Base-by-base conservation (phyloP, 441 rosid species). In the Jatropha podagrica region DNA sequence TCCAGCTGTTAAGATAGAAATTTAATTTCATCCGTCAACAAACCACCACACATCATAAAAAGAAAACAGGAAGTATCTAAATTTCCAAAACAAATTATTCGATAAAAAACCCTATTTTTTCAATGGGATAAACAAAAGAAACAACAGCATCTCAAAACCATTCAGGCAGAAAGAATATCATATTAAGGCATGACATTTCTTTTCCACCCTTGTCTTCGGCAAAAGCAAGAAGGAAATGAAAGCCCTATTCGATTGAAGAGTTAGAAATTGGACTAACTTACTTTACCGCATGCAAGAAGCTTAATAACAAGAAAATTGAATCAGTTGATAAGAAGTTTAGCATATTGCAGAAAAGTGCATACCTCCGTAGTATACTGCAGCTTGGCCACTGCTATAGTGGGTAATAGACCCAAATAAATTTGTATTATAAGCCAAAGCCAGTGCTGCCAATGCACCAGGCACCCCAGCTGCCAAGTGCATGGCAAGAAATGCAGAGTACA, bases 311-410 rank as follows among this genome's bases (percentile, higher is more conserved):
- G 8, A 69, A 20, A 66, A 15, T 46, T 65, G 32, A 60, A 27
- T 60, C 4, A 26, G 17, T 13, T 60, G 40, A 60, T 60, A 60
- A 27, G 4, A 60, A 1, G 15, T 10, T 26, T 23, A 27, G 69
- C 37, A 38, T n/a, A 26, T 59, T 51, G 75, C 67, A 42, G 74
- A 65, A 74, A 78, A 69, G 71, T 44, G n/a, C 79, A 60, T 7
- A 95, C 98, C 98, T 90, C 99, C 99, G 56, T 84, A 93, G 83
- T 91, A 95, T 12, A 95, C 98, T 69, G 98, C 98, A 42, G 99
- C 97, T 85, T 95, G 98, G 65, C 99, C 99, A 64, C 99, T 93
- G 79, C 99, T 95, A 76, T 93, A 95, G 83, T 95, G 99, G 37
- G 99, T 92, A 72, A 91, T 74, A 49, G 99, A 90, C 65, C 98